Evolutionary conservation across 768 basidiomycete species (phyloP).

Genomic region (Nidularia sp.): DNA sequence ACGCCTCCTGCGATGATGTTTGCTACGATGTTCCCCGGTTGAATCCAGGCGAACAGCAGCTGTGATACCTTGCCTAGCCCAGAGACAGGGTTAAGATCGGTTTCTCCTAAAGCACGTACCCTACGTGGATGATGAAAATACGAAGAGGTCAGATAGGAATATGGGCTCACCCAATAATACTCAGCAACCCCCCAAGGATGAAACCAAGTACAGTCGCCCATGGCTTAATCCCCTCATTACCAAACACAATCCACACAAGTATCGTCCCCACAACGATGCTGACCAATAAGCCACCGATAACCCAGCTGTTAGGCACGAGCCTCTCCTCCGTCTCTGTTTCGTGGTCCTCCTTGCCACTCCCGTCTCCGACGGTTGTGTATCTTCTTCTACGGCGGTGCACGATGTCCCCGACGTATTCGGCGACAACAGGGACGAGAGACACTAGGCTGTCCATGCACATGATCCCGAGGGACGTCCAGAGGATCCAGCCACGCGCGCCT

Average conservation of each 20-base stretch:
- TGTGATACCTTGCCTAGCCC: slow-evolving; percentile 95
- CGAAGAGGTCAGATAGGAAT: slow-evolving; percentile 7
- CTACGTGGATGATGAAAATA: slow-evolving; percentile 28
- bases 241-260: slow-evolving; percentile 87
- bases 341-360: slow-evolving; percentile 33
- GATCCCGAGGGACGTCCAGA: slow-evolving; percentile 94
- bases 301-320: slow-evolving; percentile 81
- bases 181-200: slow-evolving; percentile 75
- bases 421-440: slow-evolving; percentile 73
- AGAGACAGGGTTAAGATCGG: slow-evolving; percentile 89
- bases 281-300: slow-evolving; percentile 55
- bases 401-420: slow-evolving; percentile 42
- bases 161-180: slow-evolving; percentile 73
- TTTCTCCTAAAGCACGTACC: slow-evolving; percentile 93
- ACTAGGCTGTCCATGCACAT: slow-evolving; percentile 93
- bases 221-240: slow-evolving; percentile 85
- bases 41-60: slow-evolving; percentile 89
- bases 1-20: slow-evolving; percentile 97
- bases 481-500: slow-evolving; percentile 93
- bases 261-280: slow-evolving; percentile 70
- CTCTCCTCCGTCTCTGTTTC: slow-evolving; percentile 78
- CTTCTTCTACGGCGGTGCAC: slow-evolving; percentile 19
- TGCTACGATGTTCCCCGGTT: slow-evolving; percentile 94
- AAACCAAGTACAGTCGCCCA: slow-evolving; percentile 93
- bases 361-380: slow-evolving; percentile 11